Conservation (phyloP, 2,329 filamentous ascomycete genomes). For the Penicillium vulpinum region DNA sequence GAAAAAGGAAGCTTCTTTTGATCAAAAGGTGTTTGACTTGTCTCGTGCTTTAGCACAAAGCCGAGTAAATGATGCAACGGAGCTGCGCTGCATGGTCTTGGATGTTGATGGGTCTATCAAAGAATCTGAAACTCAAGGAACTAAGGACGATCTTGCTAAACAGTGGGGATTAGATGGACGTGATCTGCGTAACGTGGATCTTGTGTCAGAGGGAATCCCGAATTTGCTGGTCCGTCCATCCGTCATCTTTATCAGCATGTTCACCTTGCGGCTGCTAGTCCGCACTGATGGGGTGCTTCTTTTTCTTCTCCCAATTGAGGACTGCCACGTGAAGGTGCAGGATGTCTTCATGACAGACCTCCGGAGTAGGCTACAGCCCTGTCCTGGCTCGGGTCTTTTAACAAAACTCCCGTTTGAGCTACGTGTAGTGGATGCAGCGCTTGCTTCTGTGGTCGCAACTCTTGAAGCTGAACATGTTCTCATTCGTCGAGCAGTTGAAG, state of each 20-base stretch:
- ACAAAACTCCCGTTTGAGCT: slow-evolving; percentile 35
- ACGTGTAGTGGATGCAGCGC: slow-evolving; percentile 37
- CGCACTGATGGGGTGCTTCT: slow-evolving; percentile 34
- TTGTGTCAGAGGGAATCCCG: slow-evolving; percentile 35
- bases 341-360: slow-evolving; percentile 31
- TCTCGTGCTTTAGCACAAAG: slow-evolving; percentile 1
- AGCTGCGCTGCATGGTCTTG: slow-evolving; percentile 3
- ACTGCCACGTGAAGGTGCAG: slow-evolving; percentile 16
- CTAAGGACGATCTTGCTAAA: slow-evolving; percentile 22
- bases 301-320: slow-evolving; percentile 24
- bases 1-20: neutral
- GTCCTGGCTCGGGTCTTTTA: slow-evolving; percentile 17
- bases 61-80: slow-evolving; percentile 7
- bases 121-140: slow-evolving; percentile 11
- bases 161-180: slow-evolving; percentile 28
- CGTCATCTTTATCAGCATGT: slow-evolving; percentile 38
- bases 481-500: slow-evolving; percentile 18
- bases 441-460: slow-evolving; percentile 35
- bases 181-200: slow-evolving; percentile 37
- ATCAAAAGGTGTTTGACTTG: slow-evolving; percentile 4
- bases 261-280: slow-evolving; percentile 39
- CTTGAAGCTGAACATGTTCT: slow-evolving; percentile 37
- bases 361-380: slow-evolving; percentile 23
- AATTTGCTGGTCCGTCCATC: slow-evolving; percentile 36
- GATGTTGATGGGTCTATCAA: neutral